Percentiles rank a stretch among this genome's conserved stretches.
These are phyloP conservation scores for Parascedosporium putredinis DNA, from an alignment of 2,329 filamentous ascomycete genomes.

Conservation along the genomic window DNA sequence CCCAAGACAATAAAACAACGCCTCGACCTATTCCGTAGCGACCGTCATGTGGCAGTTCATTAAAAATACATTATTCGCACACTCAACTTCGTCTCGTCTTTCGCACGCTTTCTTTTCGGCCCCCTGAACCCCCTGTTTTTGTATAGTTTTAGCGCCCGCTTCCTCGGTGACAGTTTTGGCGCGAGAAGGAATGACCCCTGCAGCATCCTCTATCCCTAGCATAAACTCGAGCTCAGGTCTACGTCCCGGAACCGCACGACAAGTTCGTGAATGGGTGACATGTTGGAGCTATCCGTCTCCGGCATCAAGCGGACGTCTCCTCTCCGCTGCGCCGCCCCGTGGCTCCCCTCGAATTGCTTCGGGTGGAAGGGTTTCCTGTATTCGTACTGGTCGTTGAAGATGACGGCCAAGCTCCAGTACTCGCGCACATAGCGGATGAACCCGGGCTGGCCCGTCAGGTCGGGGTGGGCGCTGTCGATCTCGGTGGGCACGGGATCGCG, in stretches of 20 bases:
- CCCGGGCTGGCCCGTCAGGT: background rate
- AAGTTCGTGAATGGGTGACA: background rate
- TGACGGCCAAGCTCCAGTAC: background rate
- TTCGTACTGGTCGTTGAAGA: background rate
- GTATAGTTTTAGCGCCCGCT: too few species aligned
- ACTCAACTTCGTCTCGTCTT: too few species aligned
- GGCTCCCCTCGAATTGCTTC: background rate
- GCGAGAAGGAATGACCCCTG: too few species aligned
- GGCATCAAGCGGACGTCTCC: background rate
- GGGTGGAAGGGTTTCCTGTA: background rate
- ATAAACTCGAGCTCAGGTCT: background rate
- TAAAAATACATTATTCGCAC: too few species aligned
- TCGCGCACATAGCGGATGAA: background rate
- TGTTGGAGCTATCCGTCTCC: background rate
- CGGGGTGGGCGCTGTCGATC: background rate
- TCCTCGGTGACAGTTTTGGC: too few species aligned
- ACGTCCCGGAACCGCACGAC: background rate
- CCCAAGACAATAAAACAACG: too few species aligned
- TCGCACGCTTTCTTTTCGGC: too few species aligned
- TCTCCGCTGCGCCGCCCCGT: background rate
- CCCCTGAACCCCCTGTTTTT: too few species aligned
- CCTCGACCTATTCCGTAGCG: too few species aligned
- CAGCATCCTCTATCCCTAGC: too few species aligned
- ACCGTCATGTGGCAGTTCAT: too few species aligned
- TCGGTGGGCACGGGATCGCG: background rate